Evolutionary conservation across 331 rosid genomes (phyloP).

Genomic region (Rhamnella rubrinervis): DNA sequence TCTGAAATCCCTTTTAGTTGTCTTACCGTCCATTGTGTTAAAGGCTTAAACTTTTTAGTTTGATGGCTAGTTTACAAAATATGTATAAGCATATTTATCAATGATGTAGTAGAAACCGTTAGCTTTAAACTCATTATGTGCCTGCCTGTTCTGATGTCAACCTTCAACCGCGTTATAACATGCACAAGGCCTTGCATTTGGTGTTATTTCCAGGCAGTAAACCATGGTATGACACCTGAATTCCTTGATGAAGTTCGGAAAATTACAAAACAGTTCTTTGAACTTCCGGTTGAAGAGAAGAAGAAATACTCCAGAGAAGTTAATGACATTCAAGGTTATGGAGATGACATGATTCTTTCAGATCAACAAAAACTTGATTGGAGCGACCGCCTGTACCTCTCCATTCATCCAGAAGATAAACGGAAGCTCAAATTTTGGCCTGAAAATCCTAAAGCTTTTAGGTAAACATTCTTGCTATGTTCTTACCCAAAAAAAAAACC

Average conservation of each 20-base stretch:
- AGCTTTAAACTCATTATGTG: too few relatives aligned
- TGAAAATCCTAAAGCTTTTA: constrained; percentile 41
- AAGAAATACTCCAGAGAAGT: constrained; percentile 41
- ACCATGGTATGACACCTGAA: constrained; percentile 51
- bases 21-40: too few relatives aligned
- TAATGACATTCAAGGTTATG: constrained; percentile 57
- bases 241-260: constrained; percentile 49
- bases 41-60: too few relatives aligned
- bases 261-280: constrained; percentile 52
- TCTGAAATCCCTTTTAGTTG: not conserved
- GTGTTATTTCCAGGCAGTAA: constrained; percentile 41
- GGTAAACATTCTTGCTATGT: constrained; percentile 25
- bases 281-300: constrained; percentile 60
- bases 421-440: constrained; percentile 60
- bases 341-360: constrained; percentile 44
- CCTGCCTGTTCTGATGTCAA: too few relatives aligned
- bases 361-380: constrained; percentile 60
- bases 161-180: not conserved
- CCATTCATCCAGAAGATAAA: constrained; percentile 26
- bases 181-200: not conserved
- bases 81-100: too few relatives aligned
- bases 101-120: too few relatives aligned
- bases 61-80: too few relatives aligned
- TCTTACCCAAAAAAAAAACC: not conserved
- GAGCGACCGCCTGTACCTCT: constrained; percentile 42